Evolutionary conservation across 2,329 filamentous ascomycete genomes (phyloP).

Genomic region (Clonostachys rosea): DNA sequence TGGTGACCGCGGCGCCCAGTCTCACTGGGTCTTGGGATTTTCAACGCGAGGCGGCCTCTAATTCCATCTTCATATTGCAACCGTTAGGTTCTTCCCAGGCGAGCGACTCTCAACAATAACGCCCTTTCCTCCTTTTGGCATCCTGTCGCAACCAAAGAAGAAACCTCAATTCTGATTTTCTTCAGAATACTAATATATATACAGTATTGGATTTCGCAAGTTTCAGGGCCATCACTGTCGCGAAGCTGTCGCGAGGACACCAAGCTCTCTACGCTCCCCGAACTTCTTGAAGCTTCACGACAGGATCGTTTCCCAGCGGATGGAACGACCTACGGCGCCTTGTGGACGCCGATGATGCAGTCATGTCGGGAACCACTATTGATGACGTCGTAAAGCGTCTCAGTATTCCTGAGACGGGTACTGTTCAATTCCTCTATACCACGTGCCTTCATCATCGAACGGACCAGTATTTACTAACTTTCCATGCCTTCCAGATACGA

Average conservation of each 20-base stretch:
- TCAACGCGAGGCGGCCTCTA: conserved; percentile 24
- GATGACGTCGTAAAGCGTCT: conserved; percentile 61
- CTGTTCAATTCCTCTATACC: neutral
- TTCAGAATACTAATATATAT: neutral
- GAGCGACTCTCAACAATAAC: neutral
- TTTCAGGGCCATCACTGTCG: no score
- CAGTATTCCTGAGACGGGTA: conserved; percentile 51
- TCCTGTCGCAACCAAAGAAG: neutral
- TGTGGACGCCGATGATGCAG: conserved; percentile 37
- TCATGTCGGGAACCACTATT: conserved; percentile 56
- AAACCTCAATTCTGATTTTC: neutral
- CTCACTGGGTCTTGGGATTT: conserved; percentile 29
- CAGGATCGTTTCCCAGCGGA: neutral
- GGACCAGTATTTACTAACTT: neutral
- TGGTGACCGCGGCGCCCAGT: conserved; percentile 32
- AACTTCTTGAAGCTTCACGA: neutral
- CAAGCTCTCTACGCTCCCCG: neutral
- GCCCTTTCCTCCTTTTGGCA: neutral
- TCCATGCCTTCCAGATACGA: conserved; percentile 59
- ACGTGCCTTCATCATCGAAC: neutral
- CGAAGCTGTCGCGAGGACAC: no score
- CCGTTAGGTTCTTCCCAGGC: no score
- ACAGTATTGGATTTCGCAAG: no score
- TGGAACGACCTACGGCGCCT: neutral
- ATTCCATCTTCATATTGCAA: neutral